Percentiles rank a stretch among this genome's conserved stretches.
phyloP scores from a whole-genome alignment of 1,284 basidiomycete species.

The Tausonia pullulans region DNA sequence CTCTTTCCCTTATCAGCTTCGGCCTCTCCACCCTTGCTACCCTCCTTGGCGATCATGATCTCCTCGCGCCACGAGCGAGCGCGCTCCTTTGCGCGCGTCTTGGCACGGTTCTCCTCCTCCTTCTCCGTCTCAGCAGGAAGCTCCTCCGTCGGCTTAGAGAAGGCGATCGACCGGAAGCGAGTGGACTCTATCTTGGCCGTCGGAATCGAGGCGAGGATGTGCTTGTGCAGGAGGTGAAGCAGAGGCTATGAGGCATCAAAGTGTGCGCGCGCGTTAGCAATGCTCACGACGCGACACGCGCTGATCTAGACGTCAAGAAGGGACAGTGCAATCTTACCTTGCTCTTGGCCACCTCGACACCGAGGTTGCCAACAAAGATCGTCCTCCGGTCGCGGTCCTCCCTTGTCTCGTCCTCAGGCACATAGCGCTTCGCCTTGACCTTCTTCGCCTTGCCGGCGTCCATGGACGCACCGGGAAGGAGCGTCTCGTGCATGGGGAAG shows the following conservation, averaged over 20 bases:
- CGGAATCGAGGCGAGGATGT: slow-evolving; percentile 52
- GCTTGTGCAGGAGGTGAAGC: slow-evolving; percentile 55
- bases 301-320: neutral
- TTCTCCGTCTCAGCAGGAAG: slow-evolving; percentile 42
- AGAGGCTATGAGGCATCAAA: slow-evolving; percentile 30
- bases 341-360: slow-evolving; percentile 60
- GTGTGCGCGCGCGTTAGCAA: neutral
- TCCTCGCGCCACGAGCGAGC: slow-evolving; percentile 50
- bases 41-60: slow-evolving; percentile 42
- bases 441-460: slow-evolving; percentile 19
- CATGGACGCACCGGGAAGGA: slow-evolving; percentile 15
- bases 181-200: slow-evolving; percentile 75
- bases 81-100: slow-evolving; percentile 37
- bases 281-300: no score
- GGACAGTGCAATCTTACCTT: slow-evolving; percentile 43
- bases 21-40: slow-evolving; percentile 28
- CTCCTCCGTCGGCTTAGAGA: slow-evolving; percentile 61
- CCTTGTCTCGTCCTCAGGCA: slow-evolving; percentile 54
- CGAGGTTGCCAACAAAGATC: slow-evolving; percentile 86
- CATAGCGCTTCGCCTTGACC: slow-evolving; percentile 30
- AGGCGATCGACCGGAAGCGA: slow-evolving; percentile 83
- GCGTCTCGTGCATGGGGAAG: slow-evolving; percentile 27
- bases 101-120: slow-evolving; percentile 29
- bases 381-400: slow-evolving; percentile 67
- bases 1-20: slow-evolving; percentile 30